These are phyloP conservation scores for Acacia concinna DNA, from an alignment of 331 rosid genomes.

Conservation along the genomic window DNA sequence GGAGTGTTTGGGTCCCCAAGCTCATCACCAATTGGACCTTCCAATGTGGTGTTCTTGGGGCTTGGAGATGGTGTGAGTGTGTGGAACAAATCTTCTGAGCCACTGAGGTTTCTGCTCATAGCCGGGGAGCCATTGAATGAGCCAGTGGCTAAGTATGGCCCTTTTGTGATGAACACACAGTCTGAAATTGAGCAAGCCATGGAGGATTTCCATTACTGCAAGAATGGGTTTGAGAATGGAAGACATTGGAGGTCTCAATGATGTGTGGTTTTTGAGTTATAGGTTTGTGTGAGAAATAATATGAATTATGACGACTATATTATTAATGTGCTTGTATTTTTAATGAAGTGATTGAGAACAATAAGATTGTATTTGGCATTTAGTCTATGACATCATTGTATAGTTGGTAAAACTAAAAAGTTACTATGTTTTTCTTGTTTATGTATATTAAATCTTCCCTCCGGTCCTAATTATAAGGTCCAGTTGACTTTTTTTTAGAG, in stretches of 20 bases:
- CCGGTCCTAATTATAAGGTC: too few relatives aligned
- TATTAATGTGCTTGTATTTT: neutral
- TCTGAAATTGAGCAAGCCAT: constrained; percentile 71
- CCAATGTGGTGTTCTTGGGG: constrained; percentile 51
- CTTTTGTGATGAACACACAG: constrained; percentile 70
- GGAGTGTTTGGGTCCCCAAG: constrained; percentile 46
- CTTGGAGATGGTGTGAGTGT: constrained; percentile 53
- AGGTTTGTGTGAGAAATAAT: neutral
- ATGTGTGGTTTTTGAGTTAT: neutral
- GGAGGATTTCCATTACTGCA: constrained; percentile 60
- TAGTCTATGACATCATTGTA: neutral
- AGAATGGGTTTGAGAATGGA: constrained; percentile 84
- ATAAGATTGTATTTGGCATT: neutral
- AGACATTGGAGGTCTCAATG: constrained; percentile 68
- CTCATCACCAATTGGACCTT: constrained; percentile 39
- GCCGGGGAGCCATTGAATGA: constrained; percentile 64
- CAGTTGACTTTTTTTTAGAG: too few relatives aligned
- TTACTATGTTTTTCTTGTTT: neutral
- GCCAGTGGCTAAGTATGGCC: constrained; percentile 60
- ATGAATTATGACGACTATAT: neutral
- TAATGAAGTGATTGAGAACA: neutral
- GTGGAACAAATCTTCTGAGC: constrained; percentile 56
- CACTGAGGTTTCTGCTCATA: constrained; percentile 49
- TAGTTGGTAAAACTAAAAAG: neutral
- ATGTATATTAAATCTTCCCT: too few relatives aligned